Evolutionary conservation across 495 filamentous ascomycete species (phyloP), one percentile per base, ranked within the genome.

Genomic region (Xylaria castorea): DNA sequence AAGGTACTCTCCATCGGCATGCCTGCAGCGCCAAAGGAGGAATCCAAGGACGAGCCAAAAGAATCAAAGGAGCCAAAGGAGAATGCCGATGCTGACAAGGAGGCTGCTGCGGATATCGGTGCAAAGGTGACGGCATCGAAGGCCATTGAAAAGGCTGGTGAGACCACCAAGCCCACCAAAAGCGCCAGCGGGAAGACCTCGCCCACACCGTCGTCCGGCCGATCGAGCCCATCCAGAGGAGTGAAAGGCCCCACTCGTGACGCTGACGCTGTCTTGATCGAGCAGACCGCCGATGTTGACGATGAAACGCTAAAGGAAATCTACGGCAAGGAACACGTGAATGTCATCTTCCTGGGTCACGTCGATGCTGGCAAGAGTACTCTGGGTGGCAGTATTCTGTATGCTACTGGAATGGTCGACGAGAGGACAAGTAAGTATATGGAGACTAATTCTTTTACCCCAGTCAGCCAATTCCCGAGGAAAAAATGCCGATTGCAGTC

Each of bases 341-440:
- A 99, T 80, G 89, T 98, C 63, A 97, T 99, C 70, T 99, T 99
- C 87, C 93, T 99, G 77, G 96, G 96, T 65, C 96, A 98, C 85
- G 96, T 98, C 71, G 96, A 99, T 82, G 95, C 95, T 71, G 96
- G 96, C 76, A 99, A 98, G 85, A 96, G 93, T 22, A 98, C 96
- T 2, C 88, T 99, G 9, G 96, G 97, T 77, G 96, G 96, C 58
- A 90, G 91, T 57, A 96, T 99, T 68, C 85, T 98, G 4, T 97
- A 96, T 78, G 90, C 88, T 70, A 98, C 96, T 20, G 96, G 96
- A 57, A 99, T 99, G 96, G 96, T 99, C 16, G 97, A 99, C 78
- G 95, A 99, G 82, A 90, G 96, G 76, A 99, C 96, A 25, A 72
- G 70, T 72, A 57, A 72, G 70, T 72, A 46, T 50, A 44, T 8